Evolutionary conservation across 1,284 basidiomycete genomes (phyloP).

Genomic region (Rhizoctonia solani): DNA sequence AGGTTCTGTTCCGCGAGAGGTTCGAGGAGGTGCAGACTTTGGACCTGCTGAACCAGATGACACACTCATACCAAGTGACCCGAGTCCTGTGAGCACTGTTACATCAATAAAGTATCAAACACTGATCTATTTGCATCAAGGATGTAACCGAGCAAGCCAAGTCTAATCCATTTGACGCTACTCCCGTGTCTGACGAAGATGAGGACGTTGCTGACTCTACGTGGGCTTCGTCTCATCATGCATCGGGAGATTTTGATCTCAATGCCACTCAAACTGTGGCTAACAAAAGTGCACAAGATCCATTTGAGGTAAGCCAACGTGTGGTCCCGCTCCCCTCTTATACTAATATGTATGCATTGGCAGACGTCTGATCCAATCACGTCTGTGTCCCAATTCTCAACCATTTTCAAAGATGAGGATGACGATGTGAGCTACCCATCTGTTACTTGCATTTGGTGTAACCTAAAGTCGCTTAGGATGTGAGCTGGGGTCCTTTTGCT

Average conservation of each 20-base stretch:
- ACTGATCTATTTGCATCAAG: slow-evolving; percentile 43
- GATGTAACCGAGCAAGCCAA: slow-evolving; percentile 75
- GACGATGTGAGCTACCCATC: slow-evolving; percentile 40
- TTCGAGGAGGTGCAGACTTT: slow-evolving; percentile 62
- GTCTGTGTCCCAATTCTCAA: slow-evolving; percentile 17
- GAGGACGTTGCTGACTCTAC: slow-evolving; percentile 73
- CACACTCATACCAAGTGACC: slow-evolving; percentile 45
- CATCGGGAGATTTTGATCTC: slow-evolving; percentile 58
- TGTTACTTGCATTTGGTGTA: neutral
- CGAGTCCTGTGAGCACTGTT: slow-evolving; percentile 56
- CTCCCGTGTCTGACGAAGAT: slow-evolving; percentile 53
- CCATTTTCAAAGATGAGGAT: slow-evolving; percentile 35
- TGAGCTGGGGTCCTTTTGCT: slow-evolving; percentile 71
- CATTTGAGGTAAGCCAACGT: slow-evolving; percentile 47
- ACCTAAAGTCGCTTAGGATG: slow-evolving; percentile 47
- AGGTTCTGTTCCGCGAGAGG: slow-evolving; percentile 47
- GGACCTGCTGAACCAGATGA: slow-evolving; percentile 55
- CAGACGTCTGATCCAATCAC: slow-evolving; percentile 45
- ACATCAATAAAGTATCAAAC: neutral
- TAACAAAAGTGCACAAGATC: slow-evolving; percentile 51
- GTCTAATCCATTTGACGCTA: slow-evolving; percentile 58
- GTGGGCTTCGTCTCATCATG: slow-evolving; percentile 67
- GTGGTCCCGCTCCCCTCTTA: slow-evolving; percentile 47
- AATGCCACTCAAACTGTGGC: slow-evolving; percentile 48
- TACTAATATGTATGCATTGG: slow-evolving; percentile 40